Percentiles rank a stretch among this genome's conserved stretches.
These are phyloP conservation scores for Kodamaea jinghongensis DNA, from an alignment of 805 yeast genomes.

Conservation along the genomic window DNA sequence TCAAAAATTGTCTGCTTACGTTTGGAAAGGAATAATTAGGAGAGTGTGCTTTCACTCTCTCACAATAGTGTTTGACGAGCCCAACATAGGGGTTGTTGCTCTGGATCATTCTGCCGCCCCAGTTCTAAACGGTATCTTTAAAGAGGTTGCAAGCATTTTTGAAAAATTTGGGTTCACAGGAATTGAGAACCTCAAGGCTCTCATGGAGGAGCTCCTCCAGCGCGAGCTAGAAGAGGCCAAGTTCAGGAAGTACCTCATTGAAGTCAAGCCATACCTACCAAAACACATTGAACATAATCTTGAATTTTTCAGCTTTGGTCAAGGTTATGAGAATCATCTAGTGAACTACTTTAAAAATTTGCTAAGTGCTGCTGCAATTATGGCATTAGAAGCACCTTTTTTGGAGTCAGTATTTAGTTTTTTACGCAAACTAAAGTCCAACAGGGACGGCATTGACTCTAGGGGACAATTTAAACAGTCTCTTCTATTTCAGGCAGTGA, in stretches of 20 bases:
- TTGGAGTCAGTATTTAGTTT: constrained; percentile 15
- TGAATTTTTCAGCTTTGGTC: constrained; percentile 14
- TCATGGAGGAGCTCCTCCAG: not conserved
- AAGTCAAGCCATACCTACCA: constrained; percentile 15
- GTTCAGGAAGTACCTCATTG: constrained; percentile 14
- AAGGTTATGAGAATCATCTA: constrained; percentile 12
- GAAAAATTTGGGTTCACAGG: constrained; percentile 9
- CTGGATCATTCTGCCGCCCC: not conserved
- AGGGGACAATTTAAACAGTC: constrained; percentile 10
- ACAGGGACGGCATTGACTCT: constrained; percentile 11
- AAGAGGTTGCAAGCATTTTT: constrained; percentile 10
- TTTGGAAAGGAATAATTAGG: constrained; percentile 1
- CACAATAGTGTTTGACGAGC: constrained; percentile 6
- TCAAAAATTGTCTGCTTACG: not conserved
- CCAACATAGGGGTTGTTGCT: constrained; percentile 2
- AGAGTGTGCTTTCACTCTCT: constrained; percentile 4
- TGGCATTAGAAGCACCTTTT: constrained; percentile 11
- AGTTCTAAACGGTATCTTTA: constrained; percentile 1
- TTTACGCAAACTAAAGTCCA: constrained; percentile 9
- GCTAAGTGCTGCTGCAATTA: constrained; percentile 9
- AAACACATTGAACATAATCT: constrained; percentile 12
- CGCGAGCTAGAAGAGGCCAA: not conserved
- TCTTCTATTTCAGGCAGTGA: constrained; percentile 14
- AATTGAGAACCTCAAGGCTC: not conserved
- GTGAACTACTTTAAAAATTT: constrained; percentile 5